Percentiles rank a stretch among this genome's conserved stretches.
phyloP scores from a whole-genome alignment of 805 yeast genomes.

The Pichia kluyveri region DNA sequence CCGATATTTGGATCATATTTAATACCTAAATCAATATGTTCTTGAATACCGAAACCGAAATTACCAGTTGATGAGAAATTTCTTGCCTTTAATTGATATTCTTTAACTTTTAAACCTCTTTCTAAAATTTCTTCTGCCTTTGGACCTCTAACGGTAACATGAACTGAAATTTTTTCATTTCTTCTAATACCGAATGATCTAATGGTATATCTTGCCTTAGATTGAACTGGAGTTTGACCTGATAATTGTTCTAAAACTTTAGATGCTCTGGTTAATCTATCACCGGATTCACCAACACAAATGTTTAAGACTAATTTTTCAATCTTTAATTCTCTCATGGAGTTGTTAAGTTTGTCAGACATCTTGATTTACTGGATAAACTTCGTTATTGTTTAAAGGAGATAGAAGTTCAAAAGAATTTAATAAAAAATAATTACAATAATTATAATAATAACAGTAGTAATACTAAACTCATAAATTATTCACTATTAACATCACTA shows the following conservation, averaged over 20 bases:
- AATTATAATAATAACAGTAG: not conserved
- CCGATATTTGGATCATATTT: slow-evolving; percentile 99
- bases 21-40: slow-evolving; percentile 99
- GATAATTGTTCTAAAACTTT: slow-evolving; percentile 99
- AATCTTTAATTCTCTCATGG: slow-evolving; percentile 98
- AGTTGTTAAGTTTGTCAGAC: slow-evolving; percentile 68
- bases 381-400: not conserved
- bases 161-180: slow-evolving; percentile 99
- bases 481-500: too few relatives aligned
- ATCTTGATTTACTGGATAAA: slow-evolving; percentile 5
- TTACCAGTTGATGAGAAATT: slow-evolving; percentile 99
- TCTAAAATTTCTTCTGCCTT: slow-evolving; percentile 99
- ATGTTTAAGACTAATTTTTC: slow-evolving; percentile 99
- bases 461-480: too few relatives aligned
- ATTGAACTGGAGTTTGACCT: slow-evolving; percentile 99
- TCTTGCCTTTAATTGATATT: slow-evolving; percentile 88
- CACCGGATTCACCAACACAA: slow-evolving; percentile 99
- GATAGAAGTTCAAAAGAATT: not conserved
- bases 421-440: not conserved
- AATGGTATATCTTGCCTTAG: slow-evolving; percentile 99
- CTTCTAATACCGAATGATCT: slow-evolving; percentile 99
- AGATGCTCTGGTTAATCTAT: slow-evolving; percentile 99
- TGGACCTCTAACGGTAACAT: slow-evolving; percentile 99
- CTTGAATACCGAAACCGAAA: slow-evolving; percentile 99
- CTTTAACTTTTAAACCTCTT: slow-evolving; percentile 99